Evolutionary conservation across 140 eudicot genomes (phyloP).

Genomic region (Bidens hawaiensis): DNA sequence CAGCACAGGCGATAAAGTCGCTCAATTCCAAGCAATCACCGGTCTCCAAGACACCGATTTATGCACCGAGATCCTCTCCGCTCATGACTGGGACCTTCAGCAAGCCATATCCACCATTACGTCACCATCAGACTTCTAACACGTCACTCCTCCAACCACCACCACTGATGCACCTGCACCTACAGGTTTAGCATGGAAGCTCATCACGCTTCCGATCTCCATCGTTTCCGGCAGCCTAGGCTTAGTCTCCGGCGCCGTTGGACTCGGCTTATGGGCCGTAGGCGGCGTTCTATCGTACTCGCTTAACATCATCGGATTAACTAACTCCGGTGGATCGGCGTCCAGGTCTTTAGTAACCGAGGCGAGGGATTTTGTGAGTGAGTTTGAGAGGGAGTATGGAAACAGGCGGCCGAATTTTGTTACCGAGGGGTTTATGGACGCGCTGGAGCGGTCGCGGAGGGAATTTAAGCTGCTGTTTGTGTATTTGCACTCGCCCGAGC

Average conservation of each 20-base stretch:
- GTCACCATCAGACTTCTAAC: too few species aligned
- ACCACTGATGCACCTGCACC: too few species aligned
- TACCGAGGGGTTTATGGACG: too few species aligned
- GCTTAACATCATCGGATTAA: constrained; percentile 51
- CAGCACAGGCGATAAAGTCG: too few species aligned
- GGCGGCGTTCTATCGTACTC: constrained; percentile 79
- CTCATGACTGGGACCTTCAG: too few species aligned
- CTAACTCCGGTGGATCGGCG: constrained; percentile 20
- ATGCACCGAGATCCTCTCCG: too few species aligned
- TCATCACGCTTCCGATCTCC: constrained; percentile 72
- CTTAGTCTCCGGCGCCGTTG: constrained; percentile 70
- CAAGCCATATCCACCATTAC: too few species aligned
- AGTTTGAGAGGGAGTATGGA: constrained; percentile 74
- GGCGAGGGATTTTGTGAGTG: constrained; percentile 60
- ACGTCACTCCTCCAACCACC: too few species aligned
- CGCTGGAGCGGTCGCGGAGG: constrained; percentile 68
- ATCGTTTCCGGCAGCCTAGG: constrained; percentile 79
- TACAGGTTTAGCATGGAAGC: constrained; percentile 1
- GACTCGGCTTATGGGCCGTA: constrained; percentile 80
- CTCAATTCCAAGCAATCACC: too few species aligned
- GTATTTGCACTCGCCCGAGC: constrained; percentile 92
- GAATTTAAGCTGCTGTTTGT: constrained; percentile 80
- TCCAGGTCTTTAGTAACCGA: constrained; percentile 52
- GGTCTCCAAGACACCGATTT: too few species aligned
- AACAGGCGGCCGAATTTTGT: constrained; percentile 55